phyloP scores from a whole-genome alignment of 129 eudicot species.

The Centrapalus pauciflorus region DNA sequence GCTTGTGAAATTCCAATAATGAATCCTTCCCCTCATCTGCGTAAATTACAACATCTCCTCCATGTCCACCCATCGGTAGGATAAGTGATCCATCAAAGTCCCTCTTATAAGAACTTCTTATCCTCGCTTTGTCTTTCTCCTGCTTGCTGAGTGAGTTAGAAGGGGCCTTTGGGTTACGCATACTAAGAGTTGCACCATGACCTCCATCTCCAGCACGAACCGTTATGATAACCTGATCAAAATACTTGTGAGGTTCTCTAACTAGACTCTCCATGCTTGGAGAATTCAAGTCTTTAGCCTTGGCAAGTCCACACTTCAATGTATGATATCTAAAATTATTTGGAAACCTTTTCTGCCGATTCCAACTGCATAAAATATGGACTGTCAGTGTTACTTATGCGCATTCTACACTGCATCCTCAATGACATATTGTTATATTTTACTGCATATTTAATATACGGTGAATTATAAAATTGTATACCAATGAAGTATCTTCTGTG shows the following conservation, averaged over 20 bases:
- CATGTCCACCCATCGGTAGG: constrained; percentile 90
- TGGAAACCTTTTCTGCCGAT: constrained; percentile 23
- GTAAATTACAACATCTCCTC: constrained; percentile 88
- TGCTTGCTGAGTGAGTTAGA: constrained; percentile 43
- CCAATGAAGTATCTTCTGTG: neutral
- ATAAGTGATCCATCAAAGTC: constrained; percentile 92
- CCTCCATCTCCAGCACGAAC: constrained; percentile 98
- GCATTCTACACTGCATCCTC: neutral
- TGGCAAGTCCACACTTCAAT: constrained; percentile 48
- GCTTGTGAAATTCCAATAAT: constrained; percentile 73
- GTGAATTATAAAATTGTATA: neutral
- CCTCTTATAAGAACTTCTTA: constrained; percentile 56
- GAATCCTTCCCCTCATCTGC: constrained; percentile 86
- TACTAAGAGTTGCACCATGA: constrained; percentile 71
- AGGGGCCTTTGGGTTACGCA: constrained; percentile 49
- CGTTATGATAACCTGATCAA: constrained; percentile 76
- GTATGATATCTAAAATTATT: constrained; percentile 9
- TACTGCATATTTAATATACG: neutral
- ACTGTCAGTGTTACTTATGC: neutral
- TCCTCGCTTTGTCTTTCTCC: constrained; percentile 55
- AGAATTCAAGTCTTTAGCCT: constrained; percentile 47
- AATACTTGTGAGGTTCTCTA: constrained; percentile 86
- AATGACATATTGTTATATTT: neutral
- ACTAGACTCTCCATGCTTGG: constrained; percentile 45
- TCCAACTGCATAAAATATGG: constrained; percentile 31